phyloP scores from a whole-genome alignment of 768 basidiomycete species.

The Panus rudis region DNA sequence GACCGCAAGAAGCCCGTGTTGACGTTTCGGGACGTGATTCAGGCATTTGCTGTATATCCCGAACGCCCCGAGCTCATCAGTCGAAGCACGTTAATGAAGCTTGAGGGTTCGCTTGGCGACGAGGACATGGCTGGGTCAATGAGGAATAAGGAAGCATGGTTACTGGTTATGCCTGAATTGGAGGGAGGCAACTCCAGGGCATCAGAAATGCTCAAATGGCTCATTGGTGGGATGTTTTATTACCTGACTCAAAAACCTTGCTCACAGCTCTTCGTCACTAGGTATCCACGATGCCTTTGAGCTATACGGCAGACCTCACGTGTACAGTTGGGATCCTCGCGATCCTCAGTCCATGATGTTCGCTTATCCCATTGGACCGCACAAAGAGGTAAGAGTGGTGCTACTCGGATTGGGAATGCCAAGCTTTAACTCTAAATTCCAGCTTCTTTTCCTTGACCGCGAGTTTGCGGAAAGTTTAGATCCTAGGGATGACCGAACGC shows the following conservation, averaged over 20 bases:
- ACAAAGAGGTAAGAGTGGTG: slow-evolving; percentile 61
- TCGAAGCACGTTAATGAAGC: slow-evolving; percentile 83
- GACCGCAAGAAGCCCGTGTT: slow-evolving; percentile 69
- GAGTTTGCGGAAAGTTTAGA: slow-evolving; percentile 75
- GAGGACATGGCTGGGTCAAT: slow-evolving; percentile 64
- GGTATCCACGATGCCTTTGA: slow-evolving; percentile 75
- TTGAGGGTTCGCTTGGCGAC: slow-evolving; percentile 79
- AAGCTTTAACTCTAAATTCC: too few relatives aligned
- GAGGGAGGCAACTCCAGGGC: slow-evolving; percentile 56
- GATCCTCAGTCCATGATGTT: slow-evolving; percentile 85
- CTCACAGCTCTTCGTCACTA: not conserved
- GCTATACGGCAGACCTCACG: slow-evolving; percentile 81
- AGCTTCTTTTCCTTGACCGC: slow-evolving; percentile 86
- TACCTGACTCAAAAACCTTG: not conserved
- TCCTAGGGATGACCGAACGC: slow-evolving; percentile 71
- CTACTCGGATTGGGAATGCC: not conserved
- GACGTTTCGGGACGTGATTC: slow-evolving; percentile 62
- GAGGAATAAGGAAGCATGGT: slow-evolving; percentile 73
- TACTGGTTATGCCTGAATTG: slow-evolving; percentile 85
- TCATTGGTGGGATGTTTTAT: slow-evolving; percentile 55
- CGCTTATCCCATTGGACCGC: slow-evolving; percentile 83
- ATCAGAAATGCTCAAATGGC: slow-evolving; percentile 86
- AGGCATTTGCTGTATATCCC: slow-evolving; percentile 93
- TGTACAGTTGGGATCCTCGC: slow-evolving; percentile 86
- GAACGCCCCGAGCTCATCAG: slow-evolving; percentile 90